A percentile compares a stretch with the other conserved stretches of the same genome.
Evolutionary conservation across 257 asterid species (phyloP).

Genomic region (Nicotiana otophora): DNA sequence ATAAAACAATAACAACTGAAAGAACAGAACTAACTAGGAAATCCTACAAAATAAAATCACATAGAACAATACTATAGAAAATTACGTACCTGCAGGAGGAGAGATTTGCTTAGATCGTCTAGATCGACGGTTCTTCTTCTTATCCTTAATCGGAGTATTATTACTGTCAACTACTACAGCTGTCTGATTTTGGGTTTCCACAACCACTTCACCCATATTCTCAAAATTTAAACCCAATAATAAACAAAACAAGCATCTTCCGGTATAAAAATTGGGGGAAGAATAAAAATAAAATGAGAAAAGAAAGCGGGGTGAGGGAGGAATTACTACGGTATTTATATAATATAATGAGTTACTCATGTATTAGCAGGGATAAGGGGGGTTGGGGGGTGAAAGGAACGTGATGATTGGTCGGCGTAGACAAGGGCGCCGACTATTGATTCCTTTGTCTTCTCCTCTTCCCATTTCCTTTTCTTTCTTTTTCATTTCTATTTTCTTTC

Average conservation of each 20-base stretch:
- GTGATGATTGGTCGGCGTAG: slow-evolving; percentile 38
- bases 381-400: slow-evolving; percentile 10
- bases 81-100: slow-evolving; percentile 20
- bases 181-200: slow-evolving; percentile 14
- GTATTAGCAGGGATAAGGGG: neutral
- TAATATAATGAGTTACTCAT: neutral
- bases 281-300: neutral
- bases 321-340: neutral
- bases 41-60: neutral
- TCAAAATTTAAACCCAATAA: neutral
- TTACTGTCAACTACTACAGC: slow-evolving; percentile 6
- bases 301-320: neutral
- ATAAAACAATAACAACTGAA: neutral
- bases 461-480: neutral
- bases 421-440: slow-evolving; percentile 33
- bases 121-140: slow-evolving; percentile 51
- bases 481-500: neutral
- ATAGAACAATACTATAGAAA: neutral
- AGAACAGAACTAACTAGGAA: neutral
- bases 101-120: slow-evolving; percentile 39
- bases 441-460: slow-evolving; percentile 12
- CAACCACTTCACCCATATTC: slow-evolving; percentile 20
- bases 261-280: slow-evolving; percentile 26
- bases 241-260: slow-evolving; percentile 18
- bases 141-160: slow-evolving; percentile 14